Base-by-base conservation (phyloP, 306 rosid species). In the Sicyos baderoa region DNA sequence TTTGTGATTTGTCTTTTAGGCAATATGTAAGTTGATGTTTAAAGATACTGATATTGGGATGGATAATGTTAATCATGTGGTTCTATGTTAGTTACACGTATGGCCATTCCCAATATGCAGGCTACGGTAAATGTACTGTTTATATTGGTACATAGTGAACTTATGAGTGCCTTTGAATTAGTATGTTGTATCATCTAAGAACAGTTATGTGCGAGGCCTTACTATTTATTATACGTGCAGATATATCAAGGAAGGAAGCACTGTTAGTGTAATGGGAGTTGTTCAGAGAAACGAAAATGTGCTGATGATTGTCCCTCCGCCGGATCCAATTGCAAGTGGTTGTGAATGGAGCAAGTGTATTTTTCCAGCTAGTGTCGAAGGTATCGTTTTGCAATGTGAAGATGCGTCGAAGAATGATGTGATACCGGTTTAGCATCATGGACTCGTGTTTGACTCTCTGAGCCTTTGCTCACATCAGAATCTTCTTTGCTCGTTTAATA, bases 221-320 rank as follows among this genome's bases (percentile, higher is more conserved):
- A 63, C n/a, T 63, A 42, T 63, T 48, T 71, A 22, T 44, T 45
- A 57, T 19, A 32, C 37, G 56, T 83, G 85, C 78, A 93, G 98
- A 87, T 89, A 89, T 81, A 86, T 93, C 79, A 93, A 93, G 83
- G 98, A 93, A 85, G 98, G 98, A 25, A 93, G 96, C 90, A 89
- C 97, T 6, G 98, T 89, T 14, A 93, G 98, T 15, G 94, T 93
- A 63, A 89, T 93, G 97, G 98, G 98, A 49, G 96, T 93, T 72
- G 98, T 93, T 78, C 98, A 93, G 76, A 85, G 97, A 80, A 93
- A 93, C 42, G 98, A 93, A 55, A 93, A 89, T 44, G 98, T 93
- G 79, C 95, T 93, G 42, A 93, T 89, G 98, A 90, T 93, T n/a
- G 94, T 93, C 58, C 98, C 98, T 32, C 98, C 98, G 13, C 93